Percentiles rank a stretch among this genome's conserved stretches.
These are phyloP conservation scores for Tricholoma terreum DNA, from an alignment of 768 basidiomycete genomes.

Conservation along the genomic window DNA sequence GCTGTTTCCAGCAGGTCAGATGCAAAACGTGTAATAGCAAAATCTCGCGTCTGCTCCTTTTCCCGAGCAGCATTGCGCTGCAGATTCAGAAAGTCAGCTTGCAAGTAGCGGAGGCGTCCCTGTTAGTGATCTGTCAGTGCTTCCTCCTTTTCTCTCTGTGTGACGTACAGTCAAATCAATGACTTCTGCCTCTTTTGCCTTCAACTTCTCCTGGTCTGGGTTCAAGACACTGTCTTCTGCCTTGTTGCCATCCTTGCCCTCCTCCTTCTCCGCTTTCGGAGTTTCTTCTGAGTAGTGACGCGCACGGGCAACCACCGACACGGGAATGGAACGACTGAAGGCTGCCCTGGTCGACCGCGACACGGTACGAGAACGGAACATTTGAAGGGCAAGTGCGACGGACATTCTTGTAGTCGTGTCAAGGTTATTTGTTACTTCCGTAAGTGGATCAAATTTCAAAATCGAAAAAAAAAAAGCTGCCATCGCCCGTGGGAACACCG, in stretches of 20 bases:
- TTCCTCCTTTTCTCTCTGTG: neutral
- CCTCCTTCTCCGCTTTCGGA: constrained; percentile 27
- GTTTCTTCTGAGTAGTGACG: constrained; percentile 64
- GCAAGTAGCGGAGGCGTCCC: constrained; percentile 87
- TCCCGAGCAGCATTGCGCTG: constrained; percentile 90
- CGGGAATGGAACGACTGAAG: constrained; percentile 21
- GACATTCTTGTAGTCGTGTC: constrained; percentile 39
- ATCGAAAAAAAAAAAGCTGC: neutral
- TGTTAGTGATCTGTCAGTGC: constrained; percentile 29
- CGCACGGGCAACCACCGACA: constrained; percentile 22
- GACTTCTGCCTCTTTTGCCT: constrained; percentile 79
- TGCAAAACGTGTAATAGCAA: constrained; percentile 90
- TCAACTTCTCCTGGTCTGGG: constrained; percentile 50
- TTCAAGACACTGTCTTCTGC: constrained; percentile 21
- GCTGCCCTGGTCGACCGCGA: constrained; percentile 48
- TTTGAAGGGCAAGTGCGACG: constrained; percentile 46
- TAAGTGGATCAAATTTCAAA: constrained; percentile 11
- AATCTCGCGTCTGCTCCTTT: constrained; percentile 89
- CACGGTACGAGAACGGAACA: constrained; percentile 59
- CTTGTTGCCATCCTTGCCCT: constrained; percentile 21
- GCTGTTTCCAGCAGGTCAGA: constrained; percentile 85
- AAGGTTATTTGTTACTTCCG: constrained; percentile 13
- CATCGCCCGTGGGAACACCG: neutral
- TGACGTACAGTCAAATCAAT: constrained; percentile 74
- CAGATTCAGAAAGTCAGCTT: constrained; percentile 94